These are phyloP conservation scores for Botrytis fragariae DNA, from an alignment of 2,329 filamentous ascomycete genomes.

Conservation along the genomic window DNA sequence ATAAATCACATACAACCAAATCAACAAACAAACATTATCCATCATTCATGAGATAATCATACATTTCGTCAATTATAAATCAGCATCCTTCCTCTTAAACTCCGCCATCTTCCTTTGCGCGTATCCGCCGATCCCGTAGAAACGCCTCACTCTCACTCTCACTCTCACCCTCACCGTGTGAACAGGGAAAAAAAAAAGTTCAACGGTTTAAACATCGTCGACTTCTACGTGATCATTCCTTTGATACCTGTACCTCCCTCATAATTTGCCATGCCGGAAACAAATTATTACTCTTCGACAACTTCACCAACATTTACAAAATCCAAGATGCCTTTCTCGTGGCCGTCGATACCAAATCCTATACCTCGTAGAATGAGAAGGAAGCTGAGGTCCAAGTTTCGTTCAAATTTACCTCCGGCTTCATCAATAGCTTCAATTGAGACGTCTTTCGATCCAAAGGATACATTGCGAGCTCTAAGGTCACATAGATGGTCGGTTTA, in stretches of 20 bases:
- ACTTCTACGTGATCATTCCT: neutral
- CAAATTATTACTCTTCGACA: slow-evolving; percentile 29
- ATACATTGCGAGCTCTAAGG: slow-evolving; percentile 73
- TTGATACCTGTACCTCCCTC: neutral
- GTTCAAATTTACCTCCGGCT: slow-evolving; percentile 62
- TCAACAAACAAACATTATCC: neutral
- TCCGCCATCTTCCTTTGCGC: slow-evolving; percentile 13
- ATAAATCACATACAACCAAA: neutral
- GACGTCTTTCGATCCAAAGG: slow-evolving; percentile 76
- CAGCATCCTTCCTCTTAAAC: slow-evolving; percentile 4
- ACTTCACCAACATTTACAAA: slow-evolving; percentile 35
- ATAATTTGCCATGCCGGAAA: slow-evolving; percentile 29
- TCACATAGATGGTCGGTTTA: slow-evolving; percentile 77
- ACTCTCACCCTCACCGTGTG: neutral
- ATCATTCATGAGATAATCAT: slow-evolving; percentile 19
- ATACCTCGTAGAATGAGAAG: slow-evolving; percentile 65
- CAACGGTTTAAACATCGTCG: neutral
- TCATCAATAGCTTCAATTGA: slow-evolving; percentile 74
- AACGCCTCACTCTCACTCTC: neutral
- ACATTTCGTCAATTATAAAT: slow-evolving; percentile 13
- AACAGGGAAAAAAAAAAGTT: neutral
- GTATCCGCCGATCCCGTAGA: slow-evolving; percentile 12
- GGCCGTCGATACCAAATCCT: slow-evolving; percentile 48
- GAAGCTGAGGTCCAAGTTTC: slow-evolving; percentile 66
- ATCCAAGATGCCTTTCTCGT: slow-evolving; percentile 44